Conservation (phyloP, 768 basidiomycete species). For the Amanita subjunquillea region DNA sequence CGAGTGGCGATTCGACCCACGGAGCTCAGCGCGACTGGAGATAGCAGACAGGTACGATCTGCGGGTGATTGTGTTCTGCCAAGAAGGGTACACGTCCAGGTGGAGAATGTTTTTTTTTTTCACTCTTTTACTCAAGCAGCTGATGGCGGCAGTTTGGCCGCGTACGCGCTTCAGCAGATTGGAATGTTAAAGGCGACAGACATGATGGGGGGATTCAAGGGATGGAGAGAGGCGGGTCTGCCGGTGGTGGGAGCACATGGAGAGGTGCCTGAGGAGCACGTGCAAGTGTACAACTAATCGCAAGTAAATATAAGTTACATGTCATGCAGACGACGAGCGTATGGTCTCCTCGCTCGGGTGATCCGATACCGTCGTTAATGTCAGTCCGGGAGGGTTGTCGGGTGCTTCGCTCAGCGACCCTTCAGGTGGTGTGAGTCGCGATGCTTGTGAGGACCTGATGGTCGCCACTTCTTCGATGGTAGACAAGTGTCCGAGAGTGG, state of each 20-base stretch:
- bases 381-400: not conserved
- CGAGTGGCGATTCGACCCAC: constrained; percentile 76
- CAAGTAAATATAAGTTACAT: constrained; percentile 3
- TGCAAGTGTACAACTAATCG: not conserved
- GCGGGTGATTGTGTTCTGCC: constrained; percentile 63
- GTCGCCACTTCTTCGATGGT: constrained; percentile 7
- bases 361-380: not conserved
- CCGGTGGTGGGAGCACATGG: constrained; percentile 29
- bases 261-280: not conserved
- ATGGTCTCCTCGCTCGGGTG: not conserved
- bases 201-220: constrained; percentile 62
- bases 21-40: constrained; percentile 42
- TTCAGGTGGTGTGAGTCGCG: constrained; percentile 21
- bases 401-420: constrained; percentile 2
- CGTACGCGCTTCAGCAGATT: constrained; percentile 54
- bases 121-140: too few species aligned
- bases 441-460: not conserved
- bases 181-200: constrained; percentile 71
- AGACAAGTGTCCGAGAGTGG: not conserved
- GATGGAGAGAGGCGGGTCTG: constrained; percentile 60
- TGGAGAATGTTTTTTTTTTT: constrained; percentile 4
- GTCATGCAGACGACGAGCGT: not conserved
- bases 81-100: constrained; percentile 61
- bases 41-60: constrained; percentile 72
- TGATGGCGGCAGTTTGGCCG: constrained; percentile 31